phyloP scores from a whole-genome alignment of 1,284 basidiomycete genomes.

The Flammula alnicola region DNA sequence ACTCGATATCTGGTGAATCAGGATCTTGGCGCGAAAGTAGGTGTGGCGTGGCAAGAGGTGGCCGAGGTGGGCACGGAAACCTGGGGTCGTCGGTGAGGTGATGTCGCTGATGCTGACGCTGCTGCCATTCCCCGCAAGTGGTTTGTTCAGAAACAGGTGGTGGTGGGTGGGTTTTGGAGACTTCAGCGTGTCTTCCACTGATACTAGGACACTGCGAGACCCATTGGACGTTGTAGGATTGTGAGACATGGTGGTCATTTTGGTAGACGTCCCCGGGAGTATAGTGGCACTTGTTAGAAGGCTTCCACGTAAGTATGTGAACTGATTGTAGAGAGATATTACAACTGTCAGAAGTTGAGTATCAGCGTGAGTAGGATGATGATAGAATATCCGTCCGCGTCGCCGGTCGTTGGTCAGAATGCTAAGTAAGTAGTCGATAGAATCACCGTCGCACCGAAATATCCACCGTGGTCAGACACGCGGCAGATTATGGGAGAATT shows the following conservation, averaged over 20 bases:
- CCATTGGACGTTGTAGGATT: neutral
- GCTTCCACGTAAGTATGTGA: neutral
- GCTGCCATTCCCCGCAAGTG: conserved; percentile 22
- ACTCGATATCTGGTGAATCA: conserved; percentile 74
- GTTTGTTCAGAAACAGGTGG: conserved; percentile 28
- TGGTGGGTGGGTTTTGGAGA: neutral
- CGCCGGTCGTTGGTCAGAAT: too few species aligned
- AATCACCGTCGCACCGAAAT: too few species aligned
- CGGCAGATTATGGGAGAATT: too few species aligned
- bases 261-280: neutral
- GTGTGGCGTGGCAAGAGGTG: conserved; percentile 63
- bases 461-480: too few species aligned
- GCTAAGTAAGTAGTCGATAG: too few species aligned
- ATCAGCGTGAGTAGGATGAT: neutral
- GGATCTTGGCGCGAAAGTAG: conserved; percentile 67
- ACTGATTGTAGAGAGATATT: conserved; percentile 2
- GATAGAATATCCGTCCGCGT: neutral
- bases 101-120: conserved; percentile 22
- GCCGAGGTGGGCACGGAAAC: conserved; percentile 50
- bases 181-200: conserved; percentile 5
- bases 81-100: conserved; percentile 26
- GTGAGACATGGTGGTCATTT: conserved; percentile 6
- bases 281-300: neutral
- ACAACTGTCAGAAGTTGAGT: neutral
- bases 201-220: neutral